Base-by-base conservation (phyloP, 2,329 filamentous ascomycete species). In the Ceratocystis papillata region DNA sequence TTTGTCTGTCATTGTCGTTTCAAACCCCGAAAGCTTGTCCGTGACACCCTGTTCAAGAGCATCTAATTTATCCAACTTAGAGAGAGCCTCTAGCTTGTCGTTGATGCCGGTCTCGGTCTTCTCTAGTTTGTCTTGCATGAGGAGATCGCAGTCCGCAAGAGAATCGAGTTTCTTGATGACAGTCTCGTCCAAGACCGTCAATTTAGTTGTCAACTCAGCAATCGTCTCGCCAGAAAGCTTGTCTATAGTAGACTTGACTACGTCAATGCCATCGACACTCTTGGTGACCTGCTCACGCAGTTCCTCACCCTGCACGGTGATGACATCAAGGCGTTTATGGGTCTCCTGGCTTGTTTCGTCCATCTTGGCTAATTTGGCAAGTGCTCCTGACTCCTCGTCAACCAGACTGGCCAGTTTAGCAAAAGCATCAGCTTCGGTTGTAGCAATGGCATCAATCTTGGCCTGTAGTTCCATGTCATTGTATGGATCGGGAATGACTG, bases 401-500 rank as follows among this genome's bases (percentile, higher is more conserved):
- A 67, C 63, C 28, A 67, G 60, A 28, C 48, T 55, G 55, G 59
- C 50, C 25, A 67, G 22, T 53, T 65, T 67, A 44, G 59, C 44
- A n/a, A 67, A 37, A 46, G 63, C 59, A 37, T 67, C 66, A 20
- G 63, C 63, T n/a, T 67, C 63, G 17, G 63, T 59, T 25, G 66
- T 55, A 60, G 63, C 66, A 61, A 67, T 67, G 25, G 46, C 64
- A 48, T 67, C 66, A 3, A 67, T 63, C 63, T 67, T 67, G 48
- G 66, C 59, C 5, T 70, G 71, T 15, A 76, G 72, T 44, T 70
- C 69, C 7, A 72, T 65, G 66, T 76, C 74, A 33, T 91, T 86
- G 69, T 88, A 89, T 72, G 85, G 86, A 70, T 86, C 85, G 30
- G 80, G 77, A n/a, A 68, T 61, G 22, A 61, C 48, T n/a, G 44